Percentiles rank a stretch among this genome's conserved stretches.
Conservation (phyloP, 495 filamentous ascomycete genomes). For the Rusavskia elegans region DNA sequence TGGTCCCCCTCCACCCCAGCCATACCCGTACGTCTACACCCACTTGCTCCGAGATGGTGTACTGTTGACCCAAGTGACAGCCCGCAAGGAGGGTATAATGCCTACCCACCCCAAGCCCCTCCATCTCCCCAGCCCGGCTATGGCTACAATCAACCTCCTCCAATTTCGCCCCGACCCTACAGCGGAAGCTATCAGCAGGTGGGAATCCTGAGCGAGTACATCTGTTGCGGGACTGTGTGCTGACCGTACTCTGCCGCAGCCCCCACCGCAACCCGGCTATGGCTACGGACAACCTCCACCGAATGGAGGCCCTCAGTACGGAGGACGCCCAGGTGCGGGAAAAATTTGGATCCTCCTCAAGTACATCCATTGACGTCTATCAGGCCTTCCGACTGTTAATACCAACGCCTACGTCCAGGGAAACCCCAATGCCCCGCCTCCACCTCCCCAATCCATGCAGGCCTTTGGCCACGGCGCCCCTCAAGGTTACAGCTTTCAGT, state of each 20-base stretch:
- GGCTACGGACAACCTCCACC: slow-evolving; percentile 22
- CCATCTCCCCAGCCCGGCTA: slow-evolving; percentile 27
- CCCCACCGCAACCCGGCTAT: slow-evolving; percentile 1
- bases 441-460: slow-evolving; percentile 28
- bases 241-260: neutral
- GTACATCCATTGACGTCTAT: neutral
- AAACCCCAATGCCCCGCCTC: slow-evolving; percentile 21
- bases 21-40: slow-evolving; percentile 17
- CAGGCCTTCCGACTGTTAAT: slow-evolving; percentile 15
- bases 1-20: slow-evolving; percentile 18
- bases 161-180: slow-evolving; percentile 21
- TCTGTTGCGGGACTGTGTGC: neutral
- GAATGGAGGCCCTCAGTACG: slow-evolving; percentile 19
- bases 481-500: slow-evolving; percentile 66
- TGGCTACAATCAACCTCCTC: slow-evolving; percentile 28
- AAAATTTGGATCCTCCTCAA: neutral
- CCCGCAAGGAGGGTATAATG: slow-evolving; percentile 23
- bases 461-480: slow-evolving; percentile 68
- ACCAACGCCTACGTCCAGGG: slow-evolving; percentile 21
- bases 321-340: slow-evolving; percentile 23
- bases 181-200: slow-evolving; percentile 21
- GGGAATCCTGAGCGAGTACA: neutral
- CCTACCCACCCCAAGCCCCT: slow-evolving; percentile 29
- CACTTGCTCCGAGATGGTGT: neutral
- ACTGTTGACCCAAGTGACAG: neutral